A percentile compares a stretch with the other conserved stretches of the same genome.
These are phyloP conservation scores for Amaranthus hypochondriacus DNA, from an alignment of 148 eudicot species.

Conservation along the genomic window DNA sequence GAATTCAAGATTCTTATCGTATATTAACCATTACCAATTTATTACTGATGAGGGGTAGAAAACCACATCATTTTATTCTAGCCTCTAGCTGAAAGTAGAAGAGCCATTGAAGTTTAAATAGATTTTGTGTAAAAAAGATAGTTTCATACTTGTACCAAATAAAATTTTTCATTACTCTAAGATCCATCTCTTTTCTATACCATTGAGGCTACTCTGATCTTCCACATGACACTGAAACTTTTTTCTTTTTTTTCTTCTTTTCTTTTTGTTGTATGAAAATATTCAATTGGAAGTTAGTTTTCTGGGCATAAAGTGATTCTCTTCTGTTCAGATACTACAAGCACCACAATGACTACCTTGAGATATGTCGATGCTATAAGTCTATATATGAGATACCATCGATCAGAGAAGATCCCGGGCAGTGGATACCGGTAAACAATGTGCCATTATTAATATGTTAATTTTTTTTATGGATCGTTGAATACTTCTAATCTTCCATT, in stretches of 20 bases:
- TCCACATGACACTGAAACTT: background rate
- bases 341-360: constrained; percentile 76
- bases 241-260: background rate
- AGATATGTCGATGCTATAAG: constrained; percentile 82
- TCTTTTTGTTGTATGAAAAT: background rate
- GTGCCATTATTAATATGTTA: background rate
- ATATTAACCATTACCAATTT: no score
- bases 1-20: no score
- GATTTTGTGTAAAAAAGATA: no score
- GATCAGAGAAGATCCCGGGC: constrained; percentile 61
- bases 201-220: background rate
- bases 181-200: background rate
- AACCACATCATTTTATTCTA: no score
- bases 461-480: background rate
- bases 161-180: background rate
- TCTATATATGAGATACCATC: constrained; percentile 78
- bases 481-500: background rate
- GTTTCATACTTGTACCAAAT: no score
- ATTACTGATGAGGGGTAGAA: no score
- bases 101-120: no score
- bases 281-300: background rate
- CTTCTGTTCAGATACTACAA: constrained; percentile 45
- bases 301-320: background rate
- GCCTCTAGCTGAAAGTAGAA: no score
- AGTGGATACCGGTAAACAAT: constrained; percentile 63